Evolutionary conservation across 805 yeast species (phyloP), one percentile per base, ranked within the genome.

Genomic region (Lipomyces chichibuensis): DNA sequence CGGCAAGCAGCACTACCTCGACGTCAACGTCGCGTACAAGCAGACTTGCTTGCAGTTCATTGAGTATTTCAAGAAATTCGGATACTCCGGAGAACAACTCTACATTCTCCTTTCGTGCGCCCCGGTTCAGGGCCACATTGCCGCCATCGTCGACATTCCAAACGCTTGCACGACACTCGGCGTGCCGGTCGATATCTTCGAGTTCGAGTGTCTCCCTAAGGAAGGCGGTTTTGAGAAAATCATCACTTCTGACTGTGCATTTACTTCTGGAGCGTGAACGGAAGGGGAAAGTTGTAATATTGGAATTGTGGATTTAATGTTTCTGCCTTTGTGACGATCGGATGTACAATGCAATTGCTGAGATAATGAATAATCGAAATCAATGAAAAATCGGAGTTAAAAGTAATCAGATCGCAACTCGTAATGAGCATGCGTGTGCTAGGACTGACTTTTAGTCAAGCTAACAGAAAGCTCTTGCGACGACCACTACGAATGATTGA

Each of bases 141-240:
- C 86, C 0, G 83, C 84, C 17, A 80, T 84, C 63, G 86, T 83
- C 20, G 86, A 83, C 73, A 81, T 83, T 63, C 86, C 86, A 49
- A 83, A 84, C 74, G 80, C 85, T 1, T 83, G 85, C 70, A 83
- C 86, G 29, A 82, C 86, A 0, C 76, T 83, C 57, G 84, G 85
- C 1, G 69, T 83, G 5, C 86, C 86, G 5, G 81, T 82, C 80
- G 86, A 83, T 67, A 83, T 83, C 49, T 83, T 83, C 72, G 84
- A 83, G 53, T 83, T 83, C 70, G 85, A 83, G 13, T 35, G 56
- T 55, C 53, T 68, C 63, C 71, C 71, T 7, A 62, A 59, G 56
- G 72, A 65, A 39, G 72, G 72, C 20, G 63, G 59, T 33, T 37
- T 63, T 27, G 58, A 56, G 54, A 57, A 64, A 49, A 35, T 65